phyloP scores from a whole-genome alignment of 1,139 yeast genomes.

The Scheffersomyces cryptocercus region DNA sequence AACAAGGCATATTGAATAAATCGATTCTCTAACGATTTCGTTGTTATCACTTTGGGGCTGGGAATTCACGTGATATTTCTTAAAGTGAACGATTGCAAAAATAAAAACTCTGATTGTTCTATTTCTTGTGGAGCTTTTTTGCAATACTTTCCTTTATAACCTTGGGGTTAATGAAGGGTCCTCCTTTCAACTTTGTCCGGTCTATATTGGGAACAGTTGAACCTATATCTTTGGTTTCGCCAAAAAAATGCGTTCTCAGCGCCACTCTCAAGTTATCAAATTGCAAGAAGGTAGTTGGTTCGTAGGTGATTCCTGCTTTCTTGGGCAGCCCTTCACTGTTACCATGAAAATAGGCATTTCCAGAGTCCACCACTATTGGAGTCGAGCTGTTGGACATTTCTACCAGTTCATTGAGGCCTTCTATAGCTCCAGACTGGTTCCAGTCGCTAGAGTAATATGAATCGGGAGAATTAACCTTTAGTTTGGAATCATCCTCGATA shows the following conservation, averaged over 20 bases:
- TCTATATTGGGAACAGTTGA: no score
- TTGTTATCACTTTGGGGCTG: no score
- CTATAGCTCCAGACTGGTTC: background rate
- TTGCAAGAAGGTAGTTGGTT: slow-evolving; percentile 5
- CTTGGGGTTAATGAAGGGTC: background rate
- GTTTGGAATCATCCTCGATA: background rate
- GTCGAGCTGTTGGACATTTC: no score
- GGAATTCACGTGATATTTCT: no score
- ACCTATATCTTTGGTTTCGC: no score
- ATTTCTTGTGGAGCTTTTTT: background rate
- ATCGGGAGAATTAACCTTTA: background rate
- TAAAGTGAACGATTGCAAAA: no score
- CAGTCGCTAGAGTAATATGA: background rate
- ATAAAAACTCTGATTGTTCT: no score
- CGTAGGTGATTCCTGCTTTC: slow-evolving; percentile 6
- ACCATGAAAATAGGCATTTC: slow-evolving; percentile 3
- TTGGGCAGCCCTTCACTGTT: slow-evolving; percentile 5
- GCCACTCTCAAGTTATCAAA: slow-evolving; percentile 1
- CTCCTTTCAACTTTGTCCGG: background rate
- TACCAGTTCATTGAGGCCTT: no score
- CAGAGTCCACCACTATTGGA: slow-evolving; percentile 1
- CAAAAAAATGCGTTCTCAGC: background rate
- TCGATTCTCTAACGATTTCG: no score
- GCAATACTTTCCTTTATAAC: background rate
- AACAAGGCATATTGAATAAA: no score